These are phyloP conservation scores for Plicaturopsis crispa DNA, from an alignment of 768 basidiomycete genomes.

Conservation along the genomic window DNA sequence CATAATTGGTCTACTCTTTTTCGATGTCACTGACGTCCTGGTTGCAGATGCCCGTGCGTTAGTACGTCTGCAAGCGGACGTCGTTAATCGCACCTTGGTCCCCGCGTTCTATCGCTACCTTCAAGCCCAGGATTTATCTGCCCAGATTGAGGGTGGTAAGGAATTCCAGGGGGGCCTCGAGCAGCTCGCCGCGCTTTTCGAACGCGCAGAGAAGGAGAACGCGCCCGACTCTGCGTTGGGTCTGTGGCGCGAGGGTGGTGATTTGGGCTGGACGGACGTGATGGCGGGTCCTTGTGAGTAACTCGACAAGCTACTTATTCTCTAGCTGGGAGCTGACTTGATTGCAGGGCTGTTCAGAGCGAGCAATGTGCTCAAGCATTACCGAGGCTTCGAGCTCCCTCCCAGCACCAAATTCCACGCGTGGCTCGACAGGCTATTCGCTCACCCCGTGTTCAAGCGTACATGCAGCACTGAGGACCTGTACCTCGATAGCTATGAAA, in stretches of 20 bases:
- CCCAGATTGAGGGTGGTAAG: conserved; percentile 43
- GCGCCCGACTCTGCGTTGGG: conserved; percentile 39
- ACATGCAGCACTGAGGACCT: conserved; percentile 65
- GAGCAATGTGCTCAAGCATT: conserved; percentile 53
- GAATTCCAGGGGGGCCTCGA: conserved; percentile 50
- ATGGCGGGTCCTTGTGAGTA: conserved; percentile 65
- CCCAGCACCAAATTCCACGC: conserved; percentile 36
- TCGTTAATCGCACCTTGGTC: conserved; percentile 54
- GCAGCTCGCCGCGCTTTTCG: conserved; percentile 43
- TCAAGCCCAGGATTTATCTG: conserved; percentile 52
- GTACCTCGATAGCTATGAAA: conserved; percentile 67
- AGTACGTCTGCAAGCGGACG: conserved; percentile 61
- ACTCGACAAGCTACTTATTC: conserved; percentile 6
- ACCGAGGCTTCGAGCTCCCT: conserved; percentile 58
- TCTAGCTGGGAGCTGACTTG: background rate
- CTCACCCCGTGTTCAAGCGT: conserved; percentile 53
- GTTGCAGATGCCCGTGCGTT: conserved; percentile 56
- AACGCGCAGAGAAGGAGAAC: conserved; percentile 42
- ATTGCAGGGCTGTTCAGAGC: conserved; percentile 66
- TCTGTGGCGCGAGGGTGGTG: conserved; percentile 49
- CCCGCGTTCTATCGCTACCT: conserved; percentile 72
- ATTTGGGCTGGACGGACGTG: conserved; percentile 56
- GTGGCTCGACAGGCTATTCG: conserved; percentile 47
- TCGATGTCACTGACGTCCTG: background rate
- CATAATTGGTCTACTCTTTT: conserved; percentile 12